Base-by-base conservation (phyloP, 164 flowering plant species). In the Platanus orientalis region DNA sequence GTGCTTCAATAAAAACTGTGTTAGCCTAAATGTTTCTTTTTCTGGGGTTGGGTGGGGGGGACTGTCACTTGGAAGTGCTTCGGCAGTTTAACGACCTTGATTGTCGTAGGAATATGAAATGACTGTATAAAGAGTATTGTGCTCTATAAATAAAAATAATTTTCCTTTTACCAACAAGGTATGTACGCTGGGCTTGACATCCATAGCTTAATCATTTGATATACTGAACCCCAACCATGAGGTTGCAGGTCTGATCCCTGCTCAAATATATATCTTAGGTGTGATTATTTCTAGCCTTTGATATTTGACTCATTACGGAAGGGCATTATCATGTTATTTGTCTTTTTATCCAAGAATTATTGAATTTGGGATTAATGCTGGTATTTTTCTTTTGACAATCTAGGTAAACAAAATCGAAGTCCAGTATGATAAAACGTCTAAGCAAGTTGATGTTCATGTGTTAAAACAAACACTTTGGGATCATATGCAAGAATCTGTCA, bases 401-500 rank as follows among this genome's bases (percentile, higher is more conserved):
- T 71, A 94, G 98, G 90, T 94, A 21, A 86, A 76, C 29, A 90
- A 86, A 74, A 83, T 91, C 54, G 95, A 94, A 70, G 97, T 93
- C 14, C 77, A 82, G 67, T 93, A 87, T 72, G 98, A 93, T 73
- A 90, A 82, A 75, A 75, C 85, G 39, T 84, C 98, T 6, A 94
- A 91, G 65, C 97, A 91, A 80, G 96, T 94, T 65, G 97, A 94
- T 60, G 98, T 94, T 61, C 98, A 94, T 62, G 84, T 75, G 27
- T 74, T 94, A 58, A 94, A 94, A 71, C 88, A 78, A 72, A 87
- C 90, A 34, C 85, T 94, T 36, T 91, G 98, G 98, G 75, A 66
- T 54, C 79, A 80, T 53, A 63, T 90, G 34, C 85, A 78, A 68
- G 80, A 77, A 20, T 72, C 83, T 57, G 58, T 70, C 57, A 58